A percentile compares a stretch with the other conserved stretches of the same genome.
Conservation (phyloP, 495 filamentous ascomycete species). For the Barbatosphaeria neglecta region DNA sequence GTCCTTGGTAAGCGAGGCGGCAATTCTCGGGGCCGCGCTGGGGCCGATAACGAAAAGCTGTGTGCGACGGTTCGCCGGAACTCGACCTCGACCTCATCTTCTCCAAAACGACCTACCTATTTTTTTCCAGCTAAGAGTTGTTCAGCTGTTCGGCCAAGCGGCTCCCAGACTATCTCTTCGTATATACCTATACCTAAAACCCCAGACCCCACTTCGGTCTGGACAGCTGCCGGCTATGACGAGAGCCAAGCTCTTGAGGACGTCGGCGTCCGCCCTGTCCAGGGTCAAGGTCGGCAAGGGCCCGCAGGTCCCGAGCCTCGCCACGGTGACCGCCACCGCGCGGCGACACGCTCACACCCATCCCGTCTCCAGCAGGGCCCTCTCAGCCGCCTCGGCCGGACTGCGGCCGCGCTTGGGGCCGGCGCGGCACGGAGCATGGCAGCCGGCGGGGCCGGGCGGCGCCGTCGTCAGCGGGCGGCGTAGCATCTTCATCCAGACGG, state of each 20-base stretch:
- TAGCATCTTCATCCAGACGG: constrained; percentile 95
- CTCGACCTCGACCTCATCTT: background rate
- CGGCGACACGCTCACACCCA: constrained; percentile 11
- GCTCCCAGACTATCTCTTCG: constrained; percentile 3
- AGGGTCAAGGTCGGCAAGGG: background rate
- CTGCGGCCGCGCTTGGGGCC: constrained; percentile 9
- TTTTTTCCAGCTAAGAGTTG: too few species aligned
- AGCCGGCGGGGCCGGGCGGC: constrained; percentile 1
- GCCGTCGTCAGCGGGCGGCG: constrained; percentile 34
- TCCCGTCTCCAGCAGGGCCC: background rate
- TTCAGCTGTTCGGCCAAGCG: too few species aligned
- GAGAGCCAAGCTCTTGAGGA: background rate
- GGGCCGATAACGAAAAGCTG: background rate
- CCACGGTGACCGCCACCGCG: constrained; percentile 7
- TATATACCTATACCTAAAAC: background rate
- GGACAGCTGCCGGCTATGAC: background rate
- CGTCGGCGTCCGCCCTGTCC: background rate
- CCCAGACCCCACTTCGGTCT: background rate
- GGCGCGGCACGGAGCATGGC: constrained; percentile 1
- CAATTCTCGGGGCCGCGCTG: constrained; percentile 1
- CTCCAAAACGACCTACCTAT: background rate
- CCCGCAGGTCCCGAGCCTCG: constrained; percentile 4
- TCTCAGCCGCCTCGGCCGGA: constrained; percentile 1
- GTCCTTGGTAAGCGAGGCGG: background rate
- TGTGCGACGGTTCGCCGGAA: background rate